Base-by-base conservation (phyloP, 495 filamentous ascomycete genomes). In the Hypoxylon cercidicola region DNA sequence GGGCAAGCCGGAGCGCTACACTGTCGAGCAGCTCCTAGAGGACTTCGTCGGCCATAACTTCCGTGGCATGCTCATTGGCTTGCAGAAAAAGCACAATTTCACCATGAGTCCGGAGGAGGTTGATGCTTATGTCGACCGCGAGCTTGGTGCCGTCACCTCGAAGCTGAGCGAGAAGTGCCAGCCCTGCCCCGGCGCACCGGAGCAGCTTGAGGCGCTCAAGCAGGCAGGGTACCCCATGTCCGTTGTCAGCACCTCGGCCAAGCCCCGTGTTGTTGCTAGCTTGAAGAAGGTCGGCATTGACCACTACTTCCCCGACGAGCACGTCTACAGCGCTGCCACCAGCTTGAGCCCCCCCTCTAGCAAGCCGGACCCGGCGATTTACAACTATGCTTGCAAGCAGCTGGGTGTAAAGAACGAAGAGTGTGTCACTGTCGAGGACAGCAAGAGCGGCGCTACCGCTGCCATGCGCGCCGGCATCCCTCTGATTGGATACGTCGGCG, bases 31-130 rank as follows among this genome's bases (percentile, higher is more conserved):
- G 72, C 89, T 97, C 40, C 88, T 97, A 77, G 77, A 82, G 62
- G 92, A 96, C 78, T 97, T 97, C 72, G 93, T 97, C 74, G 93
- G 93, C 69, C 90, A 94, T 75, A 97, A 97, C 84, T 97, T 97
- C 85, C 93, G 93, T 66, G 91, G 92, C 74, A 96, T 97, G 93
- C 77, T 82, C 73, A 46, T 52, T 51, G 87, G 85, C 60, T 85
- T 97, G 54, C 88, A 91, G 77, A 79, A 85, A 74, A 93, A 92
- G 77, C 90, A 88, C 82, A 78, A 81, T 66, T 93, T 96, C 77
- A 77, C 82, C 34, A 81, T 97, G 77, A 66, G 75, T 3, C 72
- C 81, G 19, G 87, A 84, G 2, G 90, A 96, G 72, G 76, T 94
- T 18, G 88, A 95, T 71, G 73, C 67, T 13, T 97, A 92, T 75